These are phyloP conservation scores for Termitomyces sp. DNA, from an alignment of 768 basidiomycete species.

Conservation along the genomic window DNA sequence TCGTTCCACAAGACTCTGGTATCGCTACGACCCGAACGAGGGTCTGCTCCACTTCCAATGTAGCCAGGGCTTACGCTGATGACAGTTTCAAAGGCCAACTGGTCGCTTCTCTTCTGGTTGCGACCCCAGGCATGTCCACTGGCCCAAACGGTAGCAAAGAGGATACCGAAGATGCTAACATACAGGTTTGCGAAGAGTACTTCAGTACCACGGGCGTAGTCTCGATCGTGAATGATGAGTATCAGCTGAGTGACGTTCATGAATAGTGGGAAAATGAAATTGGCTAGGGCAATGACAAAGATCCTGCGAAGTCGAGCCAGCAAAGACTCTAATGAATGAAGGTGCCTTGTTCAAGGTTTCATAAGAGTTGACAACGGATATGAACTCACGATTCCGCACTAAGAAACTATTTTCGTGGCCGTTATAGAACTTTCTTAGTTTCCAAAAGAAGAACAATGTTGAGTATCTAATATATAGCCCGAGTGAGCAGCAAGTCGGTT, in stretches of 20 bases:
- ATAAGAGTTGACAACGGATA: too few species aligned
- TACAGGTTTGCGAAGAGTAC: conserved; percentile 24
- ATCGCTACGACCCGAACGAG: not conserved
- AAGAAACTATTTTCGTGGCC: conserved; percentile 8
- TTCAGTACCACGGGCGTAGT: conserved; percentile 21
- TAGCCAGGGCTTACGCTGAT: conserved; percentile 2
- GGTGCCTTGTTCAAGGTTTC: too few species aligned
- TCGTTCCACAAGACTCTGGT: too few species aligned
- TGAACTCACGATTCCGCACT: conserved; percentile 1
- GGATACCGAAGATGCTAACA: conserved; percentile 31
- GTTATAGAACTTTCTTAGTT: not conserved
- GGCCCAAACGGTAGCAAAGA: conserved; percentile 34
- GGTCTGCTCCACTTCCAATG: not conserved
- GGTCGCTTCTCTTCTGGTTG: conserved; percentile 5
- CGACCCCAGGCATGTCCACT: conserved; percentile 14
- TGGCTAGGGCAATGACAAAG: conserved; percentile 32
- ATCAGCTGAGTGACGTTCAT: conserved; percentile 31
- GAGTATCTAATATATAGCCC: conserved; percentile 18
- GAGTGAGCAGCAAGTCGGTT: too few species aligned
- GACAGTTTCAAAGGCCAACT: conserved; percentile 1
- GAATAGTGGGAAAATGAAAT: conserved; percentile 35
- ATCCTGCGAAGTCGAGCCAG: conserved; percentile 23
- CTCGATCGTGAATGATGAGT: conserved; percentile 18
- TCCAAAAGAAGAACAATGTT: conserved; percentile 24
- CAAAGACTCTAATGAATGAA: conserved; percentile 16